phyloP scores from a whole-genome alignment of 2,329 filamentous ascomycete genomes.

The Leptographium wingfieldii region DNA sequence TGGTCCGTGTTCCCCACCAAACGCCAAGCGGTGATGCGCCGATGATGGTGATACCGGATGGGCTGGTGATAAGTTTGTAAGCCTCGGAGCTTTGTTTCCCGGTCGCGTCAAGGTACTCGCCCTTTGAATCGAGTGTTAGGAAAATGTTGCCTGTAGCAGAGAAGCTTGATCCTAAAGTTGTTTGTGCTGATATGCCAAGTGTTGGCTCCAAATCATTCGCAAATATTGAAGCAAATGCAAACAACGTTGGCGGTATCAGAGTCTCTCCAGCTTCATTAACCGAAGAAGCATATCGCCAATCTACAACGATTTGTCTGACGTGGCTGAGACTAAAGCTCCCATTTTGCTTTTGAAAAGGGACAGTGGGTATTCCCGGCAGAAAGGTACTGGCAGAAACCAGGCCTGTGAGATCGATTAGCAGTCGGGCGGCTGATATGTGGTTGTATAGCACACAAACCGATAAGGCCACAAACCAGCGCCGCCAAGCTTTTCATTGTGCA shows the following conservation, averaged over 20 bases:
- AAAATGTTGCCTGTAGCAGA: slow-evolving; percentile 23
- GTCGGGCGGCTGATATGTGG: background rate
- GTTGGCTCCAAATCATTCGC: slow-evolving; percentile 18
- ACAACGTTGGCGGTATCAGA: slow-evolving; percentile 36
- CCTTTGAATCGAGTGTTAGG: slow-evolving; percentile 30
- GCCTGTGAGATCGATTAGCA: background rate
- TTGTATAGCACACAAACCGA: background rate
- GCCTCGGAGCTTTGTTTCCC: slow-evolving; percentile 35
- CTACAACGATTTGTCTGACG: slow-evolving; percentile 27
- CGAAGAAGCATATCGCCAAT: slow-evolving; percentile 24
- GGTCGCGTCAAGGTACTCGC: slow-evolving; percentile 29
- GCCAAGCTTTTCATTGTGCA: background rate
- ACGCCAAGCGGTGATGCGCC: slow-evolving; percentile 41
- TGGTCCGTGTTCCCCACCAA: slow-evolving; percentile 45
- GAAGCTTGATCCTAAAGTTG: slow-evolving; percentile 16
- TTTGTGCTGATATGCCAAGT: slow-evolving; percentile 5
- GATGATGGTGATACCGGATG: slow-evolving; percentile 29
- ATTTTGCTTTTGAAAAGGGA: background rate
- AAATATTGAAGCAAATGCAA: slow-evolving; percentile 34
- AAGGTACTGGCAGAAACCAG: background rate
- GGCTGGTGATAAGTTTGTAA: slow-evolving; percentile 30
- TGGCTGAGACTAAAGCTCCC: slow-evolving; percentile 18
- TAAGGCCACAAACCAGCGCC: background rate
- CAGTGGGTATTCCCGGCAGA: slow-evolving; percentile 7
- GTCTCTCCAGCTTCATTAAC: slow-evolving; percentile 34